These are phyloP conservation scores for Deakozyma indianensis DNA, from an alignment of 805 yeast genomes.

Conservation along the genomic window DNA sequence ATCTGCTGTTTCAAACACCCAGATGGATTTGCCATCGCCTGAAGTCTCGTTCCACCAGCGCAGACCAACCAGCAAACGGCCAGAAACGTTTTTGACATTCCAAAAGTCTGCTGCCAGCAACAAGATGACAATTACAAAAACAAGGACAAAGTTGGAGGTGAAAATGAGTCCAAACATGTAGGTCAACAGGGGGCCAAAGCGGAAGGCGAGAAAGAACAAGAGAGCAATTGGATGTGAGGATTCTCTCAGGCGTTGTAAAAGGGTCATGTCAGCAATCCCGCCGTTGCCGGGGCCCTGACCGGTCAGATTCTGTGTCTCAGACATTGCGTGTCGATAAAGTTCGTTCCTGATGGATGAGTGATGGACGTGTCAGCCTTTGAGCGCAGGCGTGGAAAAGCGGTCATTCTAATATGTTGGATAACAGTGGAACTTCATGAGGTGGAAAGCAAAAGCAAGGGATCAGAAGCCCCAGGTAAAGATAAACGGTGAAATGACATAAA, in stretches of 20 bases:
- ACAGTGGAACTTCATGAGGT: no score
- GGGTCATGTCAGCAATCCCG: conserved; percentile 15
- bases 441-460: no score
- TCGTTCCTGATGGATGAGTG: no score
- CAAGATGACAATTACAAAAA: conserved; percentile 66
- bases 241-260: conserved; percentile 37
- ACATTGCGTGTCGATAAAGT: no score
- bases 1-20: conserved; percentile 85
- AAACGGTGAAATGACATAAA: no score
- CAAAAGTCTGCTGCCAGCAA: conserved; percentile 83
- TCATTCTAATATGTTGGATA: no score
- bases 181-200: conserved; percentile 46
- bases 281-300: conserved; percentile 2
- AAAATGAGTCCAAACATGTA: conserved; percentile 61
- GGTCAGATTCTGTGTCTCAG: neutral
- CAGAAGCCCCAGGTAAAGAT: no score
- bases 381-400: no score
- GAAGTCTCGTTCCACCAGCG: conserved; percentile 90
- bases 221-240: conserved; percentile 80
- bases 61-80: conserved; percentile 78
- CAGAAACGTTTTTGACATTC: conserved; percentile 84
- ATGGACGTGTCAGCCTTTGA: neutral
- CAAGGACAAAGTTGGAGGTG: conserved; percentile 39
- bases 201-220: conserved; percentile 44
- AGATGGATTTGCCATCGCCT: conserved; percentile 47